Evolutionary conservation across 2,329 filamentous ascomycete species (phyloP).

Genomic region (Sarocladiaceae sp.): DNA sequence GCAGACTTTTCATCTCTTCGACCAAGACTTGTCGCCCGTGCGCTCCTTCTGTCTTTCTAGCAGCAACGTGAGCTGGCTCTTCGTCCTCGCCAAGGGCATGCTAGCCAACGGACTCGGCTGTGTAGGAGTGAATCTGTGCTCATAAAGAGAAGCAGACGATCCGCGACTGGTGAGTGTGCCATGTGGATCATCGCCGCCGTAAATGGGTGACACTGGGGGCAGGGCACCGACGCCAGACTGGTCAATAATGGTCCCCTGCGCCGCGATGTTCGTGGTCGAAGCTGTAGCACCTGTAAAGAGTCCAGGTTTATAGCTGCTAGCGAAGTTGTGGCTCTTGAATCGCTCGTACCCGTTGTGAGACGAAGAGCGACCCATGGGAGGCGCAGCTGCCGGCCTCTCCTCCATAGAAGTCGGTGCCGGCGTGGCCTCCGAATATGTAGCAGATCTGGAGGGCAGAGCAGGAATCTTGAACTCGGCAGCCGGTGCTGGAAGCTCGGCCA

Average conservation of each 20-base stretch:
- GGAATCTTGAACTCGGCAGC: background rate
- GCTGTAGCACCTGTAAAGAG: slow-evolving; percentile 30
- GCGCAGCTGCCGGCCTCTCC: no score
- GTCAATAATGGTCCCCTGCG: slow-evolving; percentile 38
- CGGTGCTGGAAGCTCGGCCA: slow-evolving; percentile 17
- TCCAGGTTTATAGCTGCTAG: slow-evolving; percentile 14
- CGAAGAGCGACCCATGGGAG: slow-evolving; percentile 24
- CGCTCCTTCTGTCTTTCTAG: slow-evolving; percentile 45
- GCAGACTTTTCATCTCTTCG: slow-evolving; percentile 16
- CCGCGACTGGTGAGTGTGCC: slow-evolving; percentile 10
- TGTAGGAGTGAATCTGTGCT: slow-evolving; percentile 41
- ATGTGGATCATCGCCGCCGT: slow-evolving; percentile 9
- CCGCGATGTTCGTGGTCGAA: slow-evolving; percentile 35
- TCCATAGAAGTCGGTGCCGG: background rate
- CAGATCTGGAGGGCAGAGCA: background rate
- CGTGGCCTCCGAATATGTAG: background rate
- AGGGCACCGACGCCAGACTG: slow-evolving; percentile 25
- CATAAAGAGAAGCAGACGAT: slow-evolving; percentile 21
- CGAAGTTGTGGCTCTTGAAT: slow-evolving; percentile 13
- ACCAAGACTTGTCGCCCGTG: slow-evolving; percentile 18
- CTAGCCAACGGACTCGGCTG: slow-evolving; percentile 37
- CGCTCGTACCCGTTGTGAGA: slow-evolving; percentile 24
- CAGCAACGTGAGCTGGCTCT: slow-evolving; percentile 52
- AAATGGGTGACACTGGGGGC: slow-evolving; percentile 19
- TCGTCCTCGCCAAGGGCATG: slow-evolving; percentile 50